Conservation (phyloP, 2,329 filamentous ascomycete genomes). For the Achaetomium macrosporum region DNA sequence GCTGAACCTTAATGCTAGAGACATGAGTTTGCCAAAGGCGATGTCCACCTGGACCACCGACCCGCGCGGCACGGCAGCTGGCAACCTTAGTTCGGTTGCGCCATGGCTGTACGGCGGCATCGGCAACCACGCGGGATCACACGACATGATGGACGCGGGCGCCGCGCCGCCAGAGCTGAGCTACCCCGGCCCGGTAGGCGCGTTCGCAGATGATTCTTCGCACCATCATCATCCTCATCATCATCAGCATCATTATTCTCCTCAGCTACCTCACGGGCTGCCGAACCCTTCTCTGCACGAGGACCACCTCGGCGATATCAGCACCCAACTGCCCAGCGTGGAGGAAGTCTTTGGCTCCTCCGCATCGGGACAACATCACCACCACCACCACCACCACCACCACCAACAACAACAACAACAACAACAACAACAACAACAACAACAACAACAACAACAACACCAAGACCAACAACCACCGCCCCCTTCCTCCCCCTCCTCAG, state of each 20-base stretch:
- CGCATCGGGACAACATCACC: neutral
- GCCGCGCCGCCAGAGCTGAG: conserved; percentile 25
- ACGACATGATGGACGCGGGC: conserved; percentile 28
- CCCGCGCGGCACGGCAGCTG: conserved; percentile 33
- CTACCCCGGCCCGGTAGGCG: conserved; percentile 29
- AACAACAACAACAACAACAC: conserved; percentile 1
- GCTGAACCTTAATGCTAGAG: conserved; percentile 47
- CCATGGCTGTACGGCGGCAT: conserved; percentile 51
- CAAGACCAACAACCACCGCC: neutral
- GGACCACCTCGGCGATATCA: conserved; percentile 1
- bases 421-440: neutral
- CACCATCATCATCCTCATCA: conserved; percentile 4
- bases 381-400: neutral
- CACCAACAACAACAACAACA: neutral
- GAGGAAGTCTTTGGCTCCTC: conserved; percentile 5
- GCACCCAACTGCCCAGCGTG: conserved; percentile 4
- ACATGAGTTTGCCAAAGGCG: conserved; percentile 31
- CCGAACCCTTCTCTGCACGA: neutral
- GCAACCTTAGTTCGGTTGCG: conserved; percentile 49
- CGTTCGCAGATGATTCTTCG: conserved; percentile 16
- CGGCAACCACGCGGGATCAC: conserved; percentile 20
- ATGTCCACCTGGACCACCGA: conserved; percentile 26
- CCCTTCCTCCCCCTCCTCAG: neutral
- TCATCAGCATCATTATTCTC: neutral
- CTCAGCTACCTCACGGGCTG: neutral